Conservation (phyloP, 306 rosid species). For the Prunus davidiana region DNA sequence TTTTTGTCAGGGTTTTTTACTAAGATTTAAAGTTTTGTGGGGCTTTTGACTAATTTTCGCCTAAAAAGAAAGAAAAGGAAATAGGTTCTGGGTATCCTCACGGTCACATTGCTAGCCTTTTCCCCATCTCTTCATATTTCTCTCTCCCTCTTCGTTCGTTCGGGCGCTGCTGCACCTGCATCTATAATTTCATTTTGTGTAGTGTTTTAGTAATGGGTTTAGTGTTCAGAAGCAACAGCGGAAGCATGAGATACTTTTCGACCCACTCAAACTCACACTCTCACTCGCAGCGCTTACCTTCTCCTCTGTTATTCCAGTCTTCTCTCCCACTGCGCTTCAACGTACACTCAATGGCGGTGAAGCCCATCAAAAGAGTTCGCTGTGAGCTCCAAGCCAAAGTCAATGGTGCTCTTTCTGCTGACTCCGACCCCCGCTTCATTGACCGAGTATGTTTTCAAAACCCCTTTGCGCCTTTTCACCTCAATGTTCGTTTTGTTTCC, state of each 20-base stretch:
- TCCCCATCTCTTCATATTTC: background rate
- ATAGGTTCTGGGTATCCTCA: background rate
- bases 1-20: no score
- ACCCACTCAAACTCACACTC: background rate
- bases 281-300: constrained; percentile 17
- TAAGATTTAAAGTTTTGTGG: no score
- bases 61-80: background rate
- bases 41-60: no score
- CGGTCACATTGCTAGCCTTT: background rate
- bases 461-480: background rate
- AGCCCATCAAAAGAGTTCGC: constrained; percentile 40
- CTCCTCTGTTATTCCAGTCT: constrained; percentile 22
- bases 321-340: constrained; percentile 22
- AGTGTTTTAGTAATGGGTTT: constrained; percentile 1
- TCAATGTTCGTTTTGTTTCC: background rate
- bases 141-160: background rate
- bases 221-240: background rate
- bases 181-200: background rate
- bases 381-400: constrained; percentile 65
- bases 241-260: constrained; percentile 1
- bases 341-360: constrained; percentile 24
- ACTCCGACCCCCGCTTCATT: constrained; percentile 67
- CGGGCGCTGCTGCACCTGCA: background rate
- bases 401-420: constrained; percentile 75
- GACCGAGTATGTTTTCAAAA: constrained; percentile 54